phyloP scores from a whole-genome alignment of 768 basidiomycete species.

The Stropharia rugosoannulata region DNA sequence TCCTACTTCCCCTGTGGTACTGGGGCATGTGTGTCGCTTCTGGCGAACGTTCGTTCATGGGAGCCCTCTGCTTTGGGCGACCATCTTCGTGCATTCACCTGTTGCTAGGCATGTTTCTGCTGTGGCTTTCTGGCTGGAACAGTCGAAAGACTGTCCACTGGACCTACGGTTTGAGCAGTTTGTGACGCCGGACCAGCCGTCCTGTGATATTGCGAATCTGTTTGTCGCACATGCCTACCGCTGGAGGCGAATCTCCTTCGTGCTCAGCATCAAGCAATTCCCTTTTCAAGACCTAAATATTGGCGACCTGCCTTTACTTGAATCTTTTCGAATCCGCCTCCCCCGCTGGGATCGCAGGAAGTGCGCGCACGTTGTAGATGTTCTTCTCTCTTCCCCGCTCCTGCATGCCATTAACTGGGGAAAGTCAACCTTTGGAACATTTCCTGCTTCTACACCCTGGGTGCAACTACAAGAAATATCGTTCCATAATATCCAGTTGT shows the following conservation, averaged over 20 bases:
- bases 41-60: constrained; percentile 7
- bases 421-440: constrained; percentile 1
- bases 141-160: constrained; percentile 8
- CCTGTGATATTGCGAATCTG: constrained; percentile 6
- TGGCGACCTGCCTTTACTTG: constrained; percentile 2
- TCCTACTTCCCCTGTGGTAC: constrained; percentile 9
- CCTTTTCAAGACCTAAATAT: background rate
- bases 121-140: constrained; percentile 6
- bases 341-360: constrained; percentile 1
- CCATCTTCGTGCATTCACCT: constrained; percentile 9
- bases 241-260: constrained; percentile 9
- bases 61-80: constrained; percentile 13
- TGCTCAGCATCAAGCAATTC: constrained; percentile 2
- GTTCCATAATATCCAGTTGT: constrained; percentile 6
- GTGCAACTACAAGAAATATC: constrained; percentile 7
- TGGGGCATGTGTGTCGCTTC: constrained; percentile 6
- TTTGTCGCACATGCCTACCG: constrained; percentile 7
- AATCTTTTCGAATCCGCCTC: constrained; percentile 10
- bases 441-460: constrained; percentile 7
- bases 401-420: constrained; percentile 12
- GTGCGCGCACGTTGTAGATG: background rate
- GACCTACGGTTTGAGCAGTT: constrained; percentile 11
- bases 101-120: constrained; percentile 1
- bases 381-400: constrained; percentile 8
- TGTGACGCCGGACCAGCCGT: constrained; percentile 9